Evolutionary conservation across 179 eudicot genomes (phyloP), one percentile per base, ranked within the genome.

Genomic region (Pouteria campechiana): DNA sequence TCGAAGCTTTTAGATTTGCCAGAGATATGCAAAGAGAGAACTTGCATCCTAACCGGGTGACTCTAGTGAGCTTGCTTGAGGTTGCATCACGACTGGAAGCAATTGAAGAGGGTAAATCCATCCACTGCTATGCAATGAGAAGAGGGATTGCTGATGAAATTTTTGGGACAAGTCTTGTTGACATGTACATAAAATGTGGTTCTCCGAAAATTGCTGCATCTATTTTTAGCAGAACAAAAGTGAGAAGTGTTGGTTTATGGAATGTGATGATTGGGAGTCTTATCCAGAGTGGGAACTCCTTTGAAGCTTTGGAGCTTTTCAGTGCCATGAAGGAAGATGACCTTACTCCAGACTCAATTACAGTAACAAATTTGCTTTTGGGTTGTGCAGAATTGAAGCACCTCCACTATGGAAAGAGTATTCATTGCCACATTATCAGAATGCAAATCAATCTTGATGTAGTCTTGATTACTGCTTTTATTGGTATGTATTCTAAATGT

Each of bases 71-170:
- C 30, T 44, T 59, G 23, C 45, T 59, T 1, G 52, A 51, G 13
- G 49, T 41, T 11, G 64, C 57, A 4, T 25, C 57, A 25, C 33
- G 9, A 4, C 44, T 44, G 18, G 33, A 48, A 18, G 50, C 36
- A 8, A 18, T 50, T 1, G 23, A 37, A 10, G 38, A 50, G 48
- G 64, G 64, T 7, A 21, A 25, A 35, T 59, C 33, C 4, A 23
- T 59, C 36, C 64, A 59, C 38, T 51, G 57, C n/a, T 51, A 43
- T 44, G 64, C 57, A 3, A 31, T 51, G 22, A 59, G 57, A 51
- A 50, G 52, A 51, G 40, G 32, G 16, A 28, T 59, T 28, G 14
- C 9, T 13, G 57, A 59, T 50, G 64, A 59, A 37, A 52, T 59
- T 37, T 51, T 59, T n/a, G 40, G 51, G 13, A 59, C 64, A 7